phyloP scores from a whole-genome alignment of 176 grass and related monocot genomes.

The Cenchrus fungigraminus region DNA sequence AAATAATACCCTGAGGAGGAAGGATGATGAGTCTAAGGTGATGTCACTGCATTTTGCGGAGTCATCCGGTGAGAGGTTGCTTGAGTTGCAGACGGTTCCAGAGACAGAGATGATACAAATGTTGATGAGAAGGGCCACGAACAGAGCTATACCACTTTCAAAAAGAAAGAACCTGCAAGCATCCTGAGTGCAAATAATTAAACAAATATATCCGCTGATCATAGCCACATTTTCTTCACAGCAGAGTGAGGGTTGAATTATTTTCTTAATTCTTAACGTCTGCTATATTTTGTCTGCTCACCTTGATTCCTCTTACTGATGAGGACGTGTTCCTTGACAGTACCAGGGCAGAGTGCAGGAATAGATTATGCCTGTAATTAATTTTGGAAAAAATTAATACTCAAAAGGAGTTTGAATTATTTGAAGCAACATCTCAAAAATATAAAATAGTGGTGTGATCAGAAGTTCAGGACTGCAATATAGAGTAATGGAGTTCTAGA shows the following conservation, averaged over 20 bases:
- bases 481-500: neutral
- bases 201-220: neutral
- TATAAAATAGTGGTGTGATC: neutral
- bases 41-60: slow-evolving; percentile 52
- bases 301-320: slow-evolving; percentile 85
- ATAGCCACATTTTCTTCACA: neutral
- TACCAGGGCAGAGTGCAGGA: slow-evolving; percentile 89
- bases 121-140: slow-evolving; percentile 78
- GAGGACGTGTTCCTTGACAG: slow-evolving; percentile 75
- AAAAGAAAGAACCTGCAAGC: slow-evolving; percentile 74
- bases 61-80: slow-evolving; percentile 44
- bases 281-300: neutral
- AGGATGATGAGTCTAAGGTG: slow-evolving; percentile 67
- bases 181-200: slow-evolving; percentile 41
- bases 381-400: neutral
- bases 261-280: neutral
- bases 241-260: neutral
- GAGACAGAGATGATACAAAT: slow-evolving; percentile 62
- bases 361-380: slow-evolving; percentile 76
- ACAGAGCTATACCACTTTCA: slow-evolving; percentile 68
- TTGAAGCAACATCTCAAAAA: neutral
- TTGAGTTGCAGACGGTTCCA: slow-evolving; percentile 52
- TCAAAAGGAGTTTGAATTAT: neutral
- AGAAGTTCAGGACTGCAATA: neutral
- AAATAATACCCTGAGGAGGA: slow-evolving; percentile 58